Conservation (phyloP, 345 rosid genomes). For the Brassica napus region DNA sequence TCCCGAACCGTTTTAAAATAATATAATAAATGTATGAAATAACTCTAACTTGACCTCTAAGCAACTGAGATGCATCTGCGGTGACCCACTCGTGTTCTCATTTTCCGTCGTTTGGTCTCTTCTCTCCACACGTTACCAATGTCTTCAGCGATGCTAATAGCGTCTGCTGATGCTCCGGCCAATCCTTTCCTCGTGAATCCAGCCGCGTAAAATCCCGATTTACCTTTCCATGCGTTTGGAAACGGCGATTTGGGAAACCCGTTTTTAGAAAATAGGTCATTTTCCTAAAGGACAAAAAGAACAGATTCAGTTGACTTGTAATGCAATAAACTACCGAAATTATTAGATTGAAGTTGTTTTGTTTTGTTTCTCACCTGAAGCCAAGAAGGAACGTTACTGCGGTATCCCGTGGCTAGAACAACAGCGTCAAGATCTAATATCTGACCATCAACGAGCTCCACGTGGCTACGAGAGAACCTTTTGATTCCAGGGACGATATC, state of each 20-base stretch:
- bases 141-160: slow-evolving; percentile 70
- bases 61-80: slow-evolving; percentile 71
- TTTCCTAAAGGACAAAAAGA: slow-evolving; percentile 47
- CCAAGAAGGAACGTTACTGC: slow-evolving; percentile 77
- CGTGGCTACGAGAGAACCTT: slow-evolving; percentile 50
- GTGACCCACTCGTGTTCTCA: slow-evolving; percentile 55
- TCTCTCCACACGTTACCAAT: slow-evolving; percentile 76
- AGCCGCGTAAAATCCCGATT: slow-evolving; percentile 77
- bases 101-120: slow-evolving; percentile 67
- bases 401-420: slow-evolving; percentile 76
- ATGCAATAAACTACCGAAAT: neutral
- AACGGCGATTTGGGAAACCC: slow-evolving; percentile 64
- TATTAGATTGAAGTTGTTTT: neutral
- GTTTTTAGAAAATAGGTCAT: slow-evolving; percentile 66
- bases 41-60: slow-evolving; percentile 30
- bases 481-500: slow-evolving; percentile 70
- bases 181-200: slow-evolving; percentile 94
- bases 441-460: slow-evolving; percentile 63
- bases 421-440: slow-evolving; percentile 58
- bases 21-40: neutral
- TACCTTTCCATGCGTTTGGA: slow-evolving; percentile 92
- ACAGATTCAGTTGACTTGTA: slow-evolving; percentile 22
- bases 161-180: slow-evolving; percentile 82
- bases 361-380: slow-evolving; percentile 59
- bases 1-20: neutral